phyloP scores from a whole-genome alignment of 73 alveolate species.

The Paramecium primaurelia region DNA sequence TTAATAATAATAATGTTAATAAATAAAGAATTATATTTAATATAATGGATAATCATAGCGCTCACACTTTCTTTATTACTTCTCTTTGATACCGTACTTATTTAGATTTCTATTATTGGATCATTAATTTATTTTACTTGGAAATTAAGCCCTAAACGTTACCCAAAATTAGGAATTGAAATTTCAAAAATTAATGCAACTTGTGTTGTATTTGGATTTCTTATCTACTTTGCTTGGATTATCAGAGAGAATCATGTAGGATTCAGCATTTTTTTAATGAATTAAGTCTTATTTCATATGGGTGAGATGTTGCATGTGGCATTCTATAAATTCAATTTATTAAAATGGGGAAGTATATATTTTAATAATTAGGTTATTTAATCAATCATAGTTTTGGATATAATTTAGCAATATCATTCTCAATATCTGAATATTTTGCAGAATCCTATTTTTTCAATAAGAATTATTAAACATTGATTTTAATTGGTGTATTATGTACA shows the following conservation, averaged over 20 bases:
- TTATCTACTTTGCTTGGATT: neutral
- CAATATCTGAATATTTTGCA: neutral
- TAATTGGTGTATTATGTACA: neutral
- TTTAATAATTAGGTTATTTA: constrained; percentile 60
- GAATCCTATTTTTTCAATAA: neutral
- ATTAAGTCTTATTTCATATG: constrained; percentile 70
- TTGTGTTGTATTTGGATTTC: neutral
- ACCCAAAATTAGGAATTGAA: neutral
- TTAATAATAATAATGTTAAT: neutral
- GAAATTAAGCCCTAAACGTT: neutral
- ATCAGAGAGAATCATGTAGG: neutral
- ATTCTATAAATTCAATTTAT: constrained; percentile 68
- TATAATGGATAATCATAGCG: neutral
- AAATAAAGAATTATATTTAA: neutral
- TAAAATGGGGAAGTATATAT: constrained; percentile 66
- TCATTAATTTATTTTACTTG: neutral
- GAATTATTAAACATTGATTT: neutral
- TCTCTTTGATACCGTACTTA: neutral
- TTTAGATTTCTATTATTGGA: neutral
- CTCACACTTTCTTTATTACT: neutral
- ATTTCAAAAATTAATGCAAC: neutral
- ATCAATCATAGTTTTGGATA: constrained; percentile 73
- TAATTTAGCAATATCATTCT: constrained; percentile 64
- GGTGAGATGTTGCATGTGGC: constrained; percentile 79
- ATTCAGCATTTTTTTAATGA: neutral